Evolutionary conservation across 768 basidiomycete species (phyloP), one percentile per base, ranked within the genome.

Genomic region (Tephrocybe sp.): DNA sequence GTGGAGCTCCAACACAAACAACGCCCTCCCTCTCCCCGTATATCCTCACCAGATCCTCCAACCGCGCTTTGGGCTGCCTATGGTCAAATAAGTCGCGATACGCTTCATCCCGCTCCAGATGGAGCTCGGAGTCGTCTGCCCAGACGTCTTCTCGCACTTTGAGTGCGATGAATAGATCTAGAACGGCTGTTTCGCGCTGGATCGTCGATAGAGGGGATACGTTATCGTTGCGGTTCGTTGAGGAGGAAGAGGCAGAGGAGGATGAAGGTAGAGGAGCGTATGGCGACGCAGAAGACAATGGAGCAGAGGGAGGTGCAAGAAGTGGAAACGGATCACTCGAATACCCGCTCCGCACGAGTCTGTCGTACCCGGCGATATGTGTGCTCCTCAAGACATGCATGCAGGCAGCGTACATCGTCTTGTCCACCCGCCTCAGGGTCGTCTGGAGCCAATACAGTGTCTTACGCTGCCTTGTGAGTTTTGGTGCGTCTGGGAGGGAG

Each of bases 101-200:
- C 9, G 79, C 76, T 63, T 90, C 89, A 47, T 86, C 84, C 10
- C 85, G 75, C 59, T 86, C 85, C 41, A 90, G 79, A 58, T 93
- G 88, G 20, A 92, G 75, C 62, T 83, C 82, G 1, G 79, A 77
- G 43, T 90, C 86, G 66, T 91, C 89, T 32, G 76, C 71, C 74
- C 85, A 84, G 37, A 91, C 77, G 67, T 93, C 91, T 62, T 92
- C 86, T n/a, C 80, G 81, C 46, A 88, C 85, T 67, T 88, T 88
- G 61, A 93, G 78, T 2, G 83, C 81, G 44, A 93, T 86, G 74
- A 88, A 92, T 51, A 77, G 75, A 71, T 93, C 91, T 17, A 93
- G 78, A 14, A 87, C 77, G 49, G 70, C 67, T 0, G 90, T 89
- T 63, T 93, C 91, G 54, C 90, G 83, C 60, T 91, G 89, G 21